Conservation (phyloP, 1,284 basidiomycete species). For the Pyrrhoderma noxium region DNA sequence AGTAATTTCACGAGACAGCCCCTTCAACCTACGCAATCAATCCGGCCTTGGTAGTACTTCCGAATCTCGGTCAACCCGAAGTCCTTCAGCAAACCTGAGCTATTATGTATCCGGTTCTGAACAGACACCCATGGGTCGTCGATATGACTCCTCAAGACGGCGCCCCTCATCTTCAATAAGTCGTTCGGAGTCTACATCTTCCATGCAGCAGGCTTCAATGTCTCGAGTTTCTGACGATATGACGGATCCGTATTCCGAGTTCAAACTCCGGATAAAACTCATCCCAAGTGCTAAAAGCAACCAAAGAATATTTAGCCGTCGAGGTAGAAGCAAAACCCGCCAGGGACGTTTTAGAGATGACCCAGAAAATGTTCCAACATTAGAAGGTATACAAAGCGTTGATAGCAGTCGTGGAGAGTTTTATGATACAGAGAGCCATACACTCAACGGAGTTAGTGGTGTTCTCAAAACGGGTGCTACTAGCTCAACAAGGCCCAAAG, state of each 20-base stretch:
- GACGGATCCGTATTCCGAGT: conserved; percentile 7
- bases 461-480: not conserved
- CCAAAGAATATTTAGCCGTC: conserved; percentile 7
- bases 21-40: conserved; percentile 17
- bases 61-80: conserved; percentile 17
- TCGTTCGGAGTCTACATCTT: conserved; percentile 15
- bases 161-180: conserved; percentile 13
- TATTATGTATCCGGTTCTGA: not conserved
- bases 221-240: conserved; percentile 14
- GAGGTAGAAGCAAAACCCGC: conserved; percentile 14
- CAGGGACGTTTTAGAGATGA: conserved; percentile 6
- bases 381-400: conserved; percentile 18
- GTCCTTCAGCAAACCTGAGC: conserved; percentile 15
- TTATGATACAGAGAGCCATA: not conserved
- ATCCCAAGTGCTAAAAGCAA: conserved; percentile 7
- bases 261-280: conserved; percentile 11
- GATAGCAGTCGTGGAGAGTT: conserved; percentile 11
- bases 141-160: conserved; percentile 2
- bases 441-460: not conserved
- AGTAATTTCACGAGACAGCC: conserved; percentile 14
- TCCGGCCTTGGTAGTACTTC: conserved; percentile 6
- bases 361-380: conserved; percentile 4
- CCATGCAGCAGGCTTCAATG: conserved; percentile 14
- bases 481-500: not conserved
- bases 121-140: not conserved